Evolutionary conservation across 805 yeast genomes (phyloP).

Genomic region (Tetrapisispora phaffii): DNA sequence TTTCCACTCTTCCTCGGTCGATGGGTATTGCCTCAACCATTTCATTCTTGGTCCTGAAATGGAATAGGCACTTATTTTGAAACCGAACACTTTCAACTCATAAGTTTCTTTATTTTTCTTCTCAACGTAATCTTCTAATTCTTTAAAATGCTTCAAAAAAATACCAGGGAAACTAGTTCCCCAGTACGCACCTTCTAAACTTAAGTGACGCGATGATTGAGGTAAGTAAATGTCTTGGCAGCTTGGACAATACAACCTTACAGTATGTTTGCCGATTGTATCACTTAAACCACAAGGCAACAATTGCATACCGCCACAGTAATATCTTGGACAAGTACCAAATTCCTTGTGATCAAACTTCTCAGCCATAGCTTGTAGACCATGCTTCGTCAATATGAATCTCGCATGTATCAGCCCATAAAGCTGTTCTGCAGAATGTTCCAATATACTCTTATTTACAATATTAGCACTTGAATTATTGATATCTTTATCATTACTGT

Average conservation of each 20-base stretch:
- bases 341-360: conserved; percentile 83
- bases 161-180: conserved; percentile 94
- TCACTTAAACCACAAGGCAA: conserved; percentile 90
- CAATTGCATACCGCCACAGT: conserved; percentile 81
- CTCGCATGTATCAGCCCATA: conserved; percentile 94
- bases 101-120: conserved; percentile 43
- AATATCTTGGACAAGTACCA: conserved; percentile 84
- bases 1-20: conserved; percentile 45
- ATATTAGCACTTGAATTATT: conserved; percentile 29
- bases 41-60: conserved; percentile 87
- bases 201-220: conserved; percentile 71
- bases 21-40: conserved; percentile 82
- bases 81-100: conserved; percentile 79
- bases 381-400: conserved; percentile 79
- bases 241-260: conserved; percentile 86
- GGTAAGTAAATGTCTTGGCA: conserved; percentile 90
- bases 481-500: conserved; percentile 8
- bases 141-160: conserved; percentile 85
- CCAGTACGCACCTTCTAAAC: conserved; percentile 93
- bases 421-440: conserved; percentile 82
- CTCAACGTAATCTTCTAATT: conserved; percentile 66
- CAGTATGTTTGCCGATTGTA: conserved; percentile 84
- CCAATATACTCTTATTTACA: conserved; percentile 53
- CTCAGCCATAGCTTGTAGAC: conserved; percentile 84
- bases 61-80: conserved; percentile 64